Evolutionary conservation across 768 basidiomycete species (phyloP).

Genomic region (Tricholoma terreum): DNA sequence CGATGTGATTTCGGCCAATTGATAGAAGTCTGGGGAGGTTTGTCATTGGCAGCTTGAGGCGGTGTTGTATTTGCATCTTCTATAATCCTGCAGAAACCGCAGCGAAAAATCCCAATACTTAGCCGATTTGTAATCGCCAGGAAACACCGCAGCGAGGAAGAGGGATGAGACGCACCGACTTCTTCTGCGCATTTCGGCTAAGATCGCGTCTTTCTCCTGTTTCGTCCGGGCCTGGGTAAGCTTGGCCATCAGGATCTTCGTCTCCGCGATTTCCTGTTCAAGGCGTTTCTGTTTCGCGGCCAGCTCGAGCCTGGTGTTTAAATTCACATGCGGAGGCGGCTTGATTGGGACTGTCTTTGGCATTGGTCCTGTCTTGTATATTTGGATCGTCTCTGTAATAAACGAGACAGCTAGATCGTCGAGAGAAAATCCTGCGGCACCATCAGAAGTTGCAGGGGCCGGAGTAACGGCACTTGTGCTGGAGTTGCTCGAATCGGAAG

Average conservation of each 20-base stretch:
- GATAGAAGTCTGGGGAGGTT: slow-evolving; percentile 13
- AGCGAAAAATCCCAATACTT: slow-evolving; percentile 19
- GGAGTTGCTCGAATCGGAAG: slow-evolving; percentile 5
- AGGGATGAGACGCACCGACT: slow-evolving; percentile 46
- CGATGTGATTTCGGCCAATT: slow-evolving; percentile 47
- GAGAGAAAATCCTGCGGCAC: slow-evolving; percentile 27
- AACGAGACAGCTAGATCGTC: slow-evolving; percentile 57
- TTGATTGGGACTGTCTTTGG: slow-evolving; percentile 6
- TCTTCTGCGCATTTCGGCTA: slow-evolving; percentile 45
- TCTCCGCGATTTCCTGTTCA: slow-evolving; percentile 51
- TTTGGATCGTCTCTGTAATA: slow-evolving; percentile 55
- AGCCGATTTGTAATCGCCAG: slow-evolving; percentile 13
- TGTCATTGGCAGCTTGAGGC: neutral
- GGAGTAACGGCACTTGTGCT: neutral
- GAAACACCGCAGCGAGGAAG: slow-evolving; percentile 11
- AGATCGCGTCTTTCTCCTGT: slow-evolving; percentile 46
- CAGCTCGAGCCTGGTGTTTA: slow-evolving; percentile 28
- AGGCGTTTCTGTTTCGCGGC: slow-evolving; percentile 47
- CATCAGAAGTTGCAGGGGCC: neutral
- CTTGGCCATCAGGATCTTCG: slow-evolving; percentile 47
- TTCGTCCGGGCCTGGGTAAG: slow-evolving; percentile 45
- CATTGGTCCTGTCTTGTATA: slow-evolving; percentile 29
- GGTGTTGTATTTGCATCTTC: slow-evolving; percentile 19
- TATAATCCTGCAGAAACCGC: slow-evolving; percentile 29
- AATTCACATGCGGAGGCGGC: slow-evolving; percentile 4